phyloP scores from a whole-genome alignment of 2,329 filamentous ascomycete genomes.

The Neopestalotiopsis clavispora region DNA sequence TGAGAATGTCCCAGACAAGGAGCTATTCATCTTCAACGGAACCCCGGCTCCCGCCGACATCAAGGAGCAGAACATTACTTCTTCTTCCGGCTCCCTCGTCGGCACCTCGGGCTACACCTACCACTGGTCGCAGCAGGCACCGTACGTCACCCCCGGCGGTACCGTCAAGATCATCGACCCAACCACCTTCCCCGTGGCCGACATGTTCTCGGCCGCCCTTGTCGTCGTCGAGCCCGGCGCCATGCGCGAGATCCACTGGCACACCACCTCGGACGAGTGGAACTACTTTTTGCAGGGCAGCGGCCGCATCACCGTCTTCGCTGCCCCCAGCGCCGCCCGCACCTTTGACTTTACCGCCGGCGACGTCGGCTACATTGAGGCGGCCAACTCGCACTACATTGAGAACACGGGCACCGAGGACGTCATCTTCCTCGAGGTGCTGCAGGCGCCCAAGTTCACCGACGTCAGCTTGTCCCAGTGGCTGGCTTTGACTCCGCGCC shows the following conservation, averaged over 20 bases:
- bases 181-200: constrained; percentile 59
- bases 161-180: constrained; percentile 65
- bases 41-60: constrained; percentile 51
- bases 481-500: constrained; percentile 61
- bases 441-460: constrained; percentile 55
- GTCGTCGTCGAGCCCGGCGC: constrained; percentile 65
- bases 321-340: constrained; percentile 51
- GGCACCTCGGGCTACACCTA: constrained; percentile 49
- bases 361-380: constrained; percentile 64
- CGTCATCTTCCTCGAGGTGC: constrained; percentile 63
- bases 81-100: constrained; percentile 46
- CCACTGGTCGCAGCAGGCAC: constrained; percentile 56
- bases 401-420: constrained; percentile 65
- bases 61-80: constrained; percentile 51
- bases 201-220: constrained; percentile 59
- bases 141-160: constrained; percentile 58
- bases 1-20: constrained; percentile 48
- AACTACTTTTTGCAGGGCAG: constrained; percentile 62
- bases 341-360: constrained; percentile 66
- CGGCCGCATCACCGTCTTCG: constrained; percentile 60
- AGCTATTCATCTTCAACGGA: constrained; percentile 59
- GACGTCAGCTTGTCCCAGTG: constrained; percentile 64
- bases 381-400: constrained; percentile 60
- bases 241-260: constrained; percentile 70
- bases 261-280: constrained; percentile 65